Conservation (phyloP, 2,329 filamentous ascomycete genomes). For the Bipolaris cookei region DNA sequence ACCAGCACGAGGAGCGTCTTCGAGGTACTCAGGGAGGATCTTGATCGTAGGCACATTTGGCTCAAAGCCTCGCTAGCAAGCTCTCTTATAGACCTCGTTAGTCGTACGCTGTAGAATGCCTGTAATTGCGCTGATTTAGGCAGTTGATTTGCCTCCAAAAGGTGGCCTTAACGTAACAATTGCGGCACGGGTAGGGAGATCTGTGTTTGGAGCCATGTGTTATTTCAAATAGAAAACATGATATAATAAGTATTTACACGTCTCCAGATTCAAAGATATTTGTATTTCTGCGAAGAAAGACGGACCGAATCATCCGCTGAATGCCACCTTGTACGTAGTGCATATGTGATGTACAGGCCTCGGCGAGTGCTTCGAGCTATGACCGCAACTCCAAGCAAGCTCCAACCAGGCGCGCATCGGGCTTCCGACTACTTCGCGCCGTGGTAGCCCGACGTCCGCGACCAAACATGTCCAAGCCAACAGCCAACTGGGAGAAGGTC, state of each 20-base stretch:
- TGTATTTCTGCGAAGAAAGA: too few relatives aligned
- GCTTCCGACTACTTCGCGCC: slow-evolving; percentile 19
- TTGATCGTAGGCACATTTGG: not conserved
- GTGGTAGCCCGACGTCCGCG: slow-evolving; percentile 26
- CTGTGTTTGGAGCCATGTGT: slow-evolving; percentile 11
- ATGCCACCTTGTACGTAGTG: not conserved
- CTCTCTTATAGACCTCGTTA: not conserved
- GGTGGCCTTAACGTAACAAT: slow-evolving; percentile 10
- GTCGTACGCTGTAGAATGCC: not conserved
- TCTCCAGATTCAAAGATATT: too few relatives aligned
- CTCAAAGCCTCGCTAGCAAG: not conserved
- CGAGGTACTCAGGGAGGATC: not conserved
- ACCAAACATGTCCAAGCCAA: slow-evolving; percentile 62
- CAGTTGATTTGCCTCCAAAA: not conserved
- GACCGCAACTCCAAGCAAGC: slow-evolving; percentile 17
- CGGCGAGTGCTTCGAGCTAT: slow-evolving; percentile 16
- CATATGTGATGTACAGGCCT: not conserved
- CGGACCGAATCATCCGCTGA: too few relatives aligned
- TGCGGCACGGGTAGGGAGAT: slow-evolving; percentile 7
- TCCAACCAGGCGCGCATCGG: slow-evolving; percentile 12
- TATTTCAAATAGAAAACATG: too few relatives aligned
- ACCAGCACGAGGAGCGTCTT: not conserved
- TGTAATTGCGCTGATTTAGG: not conserved
- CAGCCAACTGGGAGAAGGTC: slow-evolving; percentile 91
- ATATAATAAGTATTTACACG: too few relatives aligned